Percentiles rank a stretch among this genome's conserved stretches.
Evolutionary conservation across 1,139 yeast species (phyloP).

Genomic region (Taphrina betulina): DNA sequence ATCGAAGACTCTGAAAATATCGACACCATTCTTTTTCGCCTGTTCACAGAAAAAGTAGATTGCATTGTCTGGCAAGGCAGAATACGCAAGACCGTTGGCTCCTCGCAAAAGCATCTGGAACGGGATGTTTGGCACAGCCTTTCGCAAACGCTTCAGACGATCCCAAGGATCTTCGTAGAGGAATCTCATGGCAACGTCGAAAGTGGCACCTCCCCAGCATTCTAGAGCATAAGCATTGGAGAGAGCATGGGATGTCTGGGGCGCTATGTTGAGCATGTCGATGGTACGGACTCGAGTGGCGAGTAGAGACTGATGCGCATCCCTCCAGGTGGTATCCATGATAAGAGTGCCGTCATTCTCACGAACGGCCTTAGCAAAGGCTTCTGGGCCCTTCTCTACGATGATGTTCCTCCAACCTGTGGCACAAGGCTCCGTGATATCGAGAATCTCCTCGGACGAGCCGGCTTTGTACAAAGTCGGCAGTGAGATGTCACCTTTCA

Average conservation of each 20-base stretch:
- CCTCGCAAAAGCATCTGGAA: slow-evolving; percentile 99
- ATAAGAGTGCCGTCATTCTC: slow-evolving; percentile 78
- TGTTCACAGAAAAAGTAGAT: slow-evolving; percentile 93
- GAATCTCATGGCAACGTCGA: slow-evolving; percentile 97
- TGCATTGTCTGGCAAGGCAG: slow-evolving; percentile 96
- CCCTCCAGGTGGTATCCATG: slow-evolving; percentile 99
- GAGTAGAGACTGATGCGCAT: slow-evolving; percentile 96
- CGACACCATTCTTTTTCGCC: slow-evolving; percentile 95
- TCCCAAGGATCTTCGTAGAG: slow-evolving; percentile 99
- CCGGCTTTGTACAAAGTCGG: slow-evolving; percentile 68
- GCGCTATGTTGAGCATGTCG: slow-evolving; percentile 87
- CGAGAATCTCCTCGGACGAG: slow-evolving; percentile 55
- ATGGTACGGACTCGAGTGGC: slow-evolving; percentile 97
- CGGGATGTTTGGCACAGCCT: slow-evolving; percentile 93
- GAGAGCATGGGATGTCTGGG: slow-evolving; percentile 86
- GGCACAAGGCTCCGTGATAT: slow-evolving; percentile 58
- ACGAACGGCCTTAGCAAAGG: slow-evolving; percentile 84
- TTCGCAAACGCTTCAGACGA: slow-evolving; percentile 81
- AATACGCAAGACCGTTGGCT: slow-evolving; percentile 98
- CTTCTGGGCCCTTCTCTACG: slow-evolving; percentile 80
- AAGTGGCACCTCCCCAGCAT: slow-evolving; percentile 99
- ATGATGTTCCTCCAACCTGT: slow-evolving; percentile 91
- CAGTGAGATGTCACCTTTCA: slow-evolving; percentile 67
- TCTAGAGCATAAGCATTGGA: slow-evolving; percentile 91
- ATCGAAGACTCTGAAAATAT: slow-evolving; percentile 95